These are phyloP conservation scores for Pythium monospermum DNA, from an alignment of 352 stramenopile species.

Conservation along the genomic window DNA sequence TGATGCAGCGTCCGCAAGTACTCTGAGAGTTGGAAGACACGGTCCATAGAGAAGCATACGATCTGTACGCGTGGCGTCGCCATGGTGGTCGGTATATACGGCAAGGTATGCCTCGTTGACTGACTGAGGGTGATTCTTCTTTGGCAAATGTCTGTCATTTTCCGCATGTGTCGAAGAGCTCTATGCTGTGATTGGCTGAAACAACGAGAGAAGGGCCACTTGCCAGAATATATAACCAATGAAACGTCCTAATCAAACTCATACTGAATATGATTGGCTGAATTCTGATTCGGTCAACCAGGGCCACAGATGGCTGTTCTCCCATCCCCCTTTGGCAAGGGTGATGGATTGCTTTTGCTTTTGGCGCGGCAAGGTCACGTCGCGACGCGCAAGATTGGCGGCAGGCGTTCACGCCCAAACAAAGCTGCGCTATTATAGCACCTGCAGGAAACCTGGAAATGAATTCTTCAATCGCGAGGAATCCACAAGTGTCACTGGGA, in stretches of 20 bases:
- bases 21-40: slow-evolving; percentile 57
- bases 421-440: too few species aligned
- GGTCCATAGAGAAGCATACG: slow-evolving; percentile 63
- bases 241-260: background rate
- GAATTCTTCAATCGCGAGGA: too few species aligned
- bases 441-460: too few species aligned
- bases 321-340: background rate
- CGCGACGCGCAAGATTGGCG: too few species aligned
- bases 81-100: slow-evolving; percentile 3
- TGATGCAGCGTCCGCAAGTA: slow-evolving; percentile 42
- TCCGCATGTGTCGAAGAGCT: slow-evolving; percentile 1
- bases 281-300: background rate
- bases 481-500: too few species aligned
- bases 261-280: background rate
- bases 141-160: background rate
- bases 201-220: background rate
- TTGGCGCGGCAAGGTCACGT: too few species aligned
- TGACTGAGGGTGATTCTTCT: background rate
- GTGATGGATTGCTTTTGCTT: too few species aligned
- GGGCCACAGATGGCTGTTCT: slow-evolving; percentile 2
- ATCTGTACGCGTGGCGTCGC: slow-evolving; percentile 29
- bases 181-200: slow-evolving; percentile 1
- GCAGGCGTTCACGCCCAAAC: too few species aligned
- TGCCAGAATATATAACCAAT: background rate
- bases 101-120: background rate